Evolutionary conservation across 495 filamentous ascomycete species (phyloP), one percentile per base, ranked within the genome.

Genomic region (Hyphodiscus hymeniophilus): DNA sequence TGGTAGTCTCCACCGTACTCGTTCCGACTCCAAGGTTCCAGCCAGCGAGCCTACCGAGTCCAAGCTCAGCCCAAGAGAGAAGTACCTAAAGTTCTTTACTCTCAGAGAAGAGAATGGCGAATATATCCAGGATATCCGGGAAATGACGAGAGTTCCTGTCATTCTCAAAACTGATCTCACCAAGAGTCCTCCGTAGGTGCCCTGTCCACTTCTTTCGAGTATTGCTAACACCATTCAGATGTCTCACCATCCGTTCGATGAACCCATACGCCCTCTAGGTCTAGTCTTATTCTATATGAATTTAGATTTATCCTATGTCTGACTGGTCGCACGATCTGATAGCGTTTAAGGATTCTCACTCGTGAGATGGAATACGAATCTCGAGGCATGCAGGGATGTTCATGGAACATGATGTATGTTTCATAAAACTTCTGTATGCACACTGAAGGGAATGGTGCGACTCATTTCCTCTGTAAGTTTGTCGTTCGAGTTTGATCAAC

Each of bases 151-250:
- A 46, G 87, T 98, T 42, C 92, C 92, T 2, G 86, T 98, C 48
- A 95, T 97, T 58, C 68, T 98, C 42, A 98, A 96, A 81, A 98
- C 92, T 28, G 92, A 98, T 68, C 76, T 98, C 58, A 87, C 76
- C 72, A 98, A 97, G 84, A 97, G 92, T 65, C 92, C 92, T 68
- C 92, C 92, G 87, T 97, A 84, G 72, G 91, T 86, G 56, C 18
- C 28, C 50, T 23, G 33, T 40, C 42, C 41, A 33, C 20, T 40
- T 36, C 26, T 21, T 31, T 52, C 2, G 28, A 38, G 23, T 50
- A 46, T 45, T 47, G 26, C 34, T 54, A 12, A 60, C 33, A 18
- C 3, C 15, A 18, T 58, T 23, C 52, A 97, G 91, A 44, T 98
- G 92, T 74, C 71, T 98, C 61, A 98, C 92, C 6, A 96, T 98